phyloP scores from a whole-genome alignment of 768 basidiomycete genomes.

The Fomitopsis pulvina region DNA sequence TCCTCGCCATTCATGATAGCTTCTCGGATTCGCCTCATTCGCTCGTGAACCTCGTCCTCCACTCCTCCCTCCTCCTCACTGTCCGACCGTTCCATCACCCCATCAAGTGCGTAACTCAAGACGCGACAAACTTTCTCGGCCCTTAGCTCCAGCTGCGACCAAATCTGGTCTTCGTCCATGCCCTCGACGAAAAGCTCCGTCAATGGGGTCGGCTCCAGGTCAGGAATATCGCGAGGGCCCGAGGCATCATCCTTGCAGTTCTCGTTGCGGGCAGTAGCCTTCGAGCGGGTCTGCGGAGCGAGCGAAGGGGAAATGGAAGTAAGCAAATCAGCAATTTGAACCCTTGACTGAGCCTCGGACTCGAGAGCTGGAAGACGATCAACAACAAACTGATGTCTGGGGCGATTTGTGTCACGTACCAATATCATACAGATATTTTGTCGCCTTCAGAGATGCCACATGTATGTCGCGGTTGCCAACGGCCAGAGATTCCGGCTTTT shows the following conservation, averaged over 20 bases:
- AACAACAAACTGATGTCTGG: constrained; percentile 1
- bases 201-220: constrained; percentile 62
- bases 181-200: constrained; percentile 66
- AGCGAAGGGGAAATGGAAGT: constrained; percentile 57
- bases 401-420: constrained; percentile 35
- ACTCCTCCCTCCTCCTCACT: constrained; percentile 25
- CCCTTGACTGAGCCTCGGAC: constrained; percentile 59
- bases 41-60: constrained; percentile 25
- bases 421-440: constrained; percentile 71
- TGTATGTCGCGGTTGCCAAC: constrained; percentile 47
- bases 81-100: constrained; percentile 15
- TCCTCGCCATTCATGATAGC: constrained; percentile 29
- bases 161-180: constrained; percentile 83
- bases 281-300: constrained; percentile 73
- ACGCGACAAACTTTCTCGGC: constrained; percentile 63
- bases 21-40: constrained; percentile 28
- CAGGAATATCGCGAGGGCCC: constrained; percentile 18
- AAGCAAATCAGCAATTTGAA: constrained; percentile 60
- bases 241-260: constrained; percentile 36
- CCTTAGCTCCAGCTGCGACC: constrained; percentile 89
- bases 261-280: constrained; percentile 37
- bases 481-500: constrained; percentile 49
- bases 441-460: constrained; percentile 53
- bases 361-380: constrained; percentile 43
- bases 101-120: constrained; percentile 59